Evolutionary conservation across 106 monocot genomes (phyloP).

Genomic region (Dendrobium nobile): DNA sequence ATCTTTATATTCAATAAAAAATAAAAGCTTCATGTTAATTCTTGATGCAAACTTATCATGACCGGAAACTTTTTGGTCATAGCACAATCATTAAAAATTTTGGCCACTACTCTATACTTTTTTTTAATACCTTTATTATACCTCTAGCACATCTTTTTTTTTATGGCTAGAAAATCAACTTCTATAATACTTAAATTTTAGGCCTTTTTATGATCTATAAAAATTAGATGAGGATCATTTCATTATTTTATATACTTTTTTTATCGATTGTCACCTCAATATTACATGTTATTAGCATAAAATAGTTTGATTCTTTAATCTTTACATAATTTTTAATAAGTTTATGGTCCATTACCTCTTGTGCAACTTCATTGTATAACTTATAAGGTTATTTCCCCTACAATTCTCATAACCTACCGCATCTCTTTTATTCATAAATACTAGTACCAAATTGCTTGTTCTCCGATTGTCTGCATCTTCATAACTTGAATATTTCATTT

Average conservation of each 20-base stretch:
- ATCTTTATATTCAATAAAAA: too few relatives aligned
- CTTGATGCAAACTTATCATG: too few relatives aligned
- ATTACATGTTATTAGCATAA: neutral
- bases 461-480: neutral
- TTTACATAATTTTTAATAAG: neutral
- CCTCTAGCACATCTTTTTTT: neutral
- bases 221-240: neutral
- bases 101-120: too few relatives aligned
- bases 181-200: neutral
- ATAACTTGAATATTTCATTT: neutral
- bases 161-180: neutral
- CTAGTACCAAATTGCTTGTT: neutral
- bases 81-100: too few relatives aligned
- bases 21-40: too few relatives aligned
- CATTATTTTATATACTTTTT: neutral
- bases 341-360: neutral
- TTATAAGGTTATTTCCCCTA: neutral
- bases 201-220: neutral
- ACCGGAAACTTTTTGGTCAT: too few relatives aligned
- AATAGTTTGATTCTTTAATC: neutral
- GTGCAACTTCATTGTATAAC: neutral
- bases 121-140: neutral
- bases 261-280: neutral
- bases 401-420: neutral
- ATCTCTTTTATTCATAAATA: neutral